phyloP scores from a whole-genome alignment of 2,329 filamentous ascomycete species.

The Phialemoniopsis sp. region DNA sequence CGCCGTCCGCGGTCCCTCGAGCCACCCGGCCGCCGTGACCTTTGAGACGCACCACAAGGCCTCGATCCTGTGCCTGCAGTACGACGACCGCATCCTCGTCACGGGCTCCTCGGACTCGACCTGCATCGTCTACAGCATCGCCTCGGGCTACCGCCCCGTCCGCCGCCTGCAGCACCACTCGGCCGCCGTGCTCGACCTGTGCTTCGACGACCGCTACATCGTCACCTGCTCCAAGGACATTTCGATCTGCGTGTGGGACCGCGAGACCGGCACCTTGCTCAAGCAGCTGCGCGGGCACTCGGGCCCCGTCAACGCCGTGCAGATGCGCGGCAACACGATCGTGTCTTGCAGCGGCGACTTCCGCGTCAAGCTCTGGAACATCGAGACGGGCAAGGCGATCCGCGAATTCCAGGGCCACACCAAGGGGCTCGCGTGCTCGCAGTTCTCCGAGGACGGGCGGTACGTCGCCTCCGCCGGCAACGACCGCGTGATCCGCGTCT shows the following conservation, averaged over 20 bases:
- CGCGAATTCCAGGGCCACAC: slow-evolving; percentile 89
- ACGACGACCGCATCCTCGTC: slow-evolving; percentile 87
- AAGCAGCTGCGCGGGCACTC: slow-evolving; percentile 80
- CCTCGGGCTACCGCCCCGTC: slow-evolving; percentile 73
- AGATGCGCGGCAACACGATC: slow-evolving; percentile 87
- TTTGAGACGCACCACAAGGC: slow-evolving; percentile 73
- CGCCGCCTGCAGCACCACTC: slow-evolving; percentile 74
- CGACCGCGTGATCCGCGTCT: slow-evolving; percentile 92
- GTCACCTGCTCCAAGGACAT: slow-evolving; percentile 96
- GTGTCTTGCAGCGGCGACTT: slow-evolving; percentile 95
- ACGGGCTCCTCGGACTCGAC: slow-evolving; percentile 91
- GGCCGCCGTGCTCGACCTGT: slow-evolving; percentile 88
- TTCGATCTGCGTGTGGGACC: slow-evolving; percentile 92
- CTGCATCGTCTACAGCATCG: slow-evolving; percentile 87
- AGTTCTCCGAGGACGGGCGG: slow-evolving; percentile 92
- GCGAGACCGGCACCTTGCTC: slow-evolving; percentile 68
- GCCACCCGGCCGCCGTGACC: slow-evolving; percentile 49
- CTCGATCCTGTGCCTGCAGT: slow-evolving; percentile 92
- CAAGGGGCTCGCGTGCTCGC: slow-evolving; percentile 90
- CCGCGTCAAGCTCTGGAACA: slow-evolving; percentile 91
- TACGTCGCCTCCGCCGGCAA: slow-evolving; percentile 93
- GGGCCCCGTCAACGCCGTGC: slow-evolving; percentile 93
- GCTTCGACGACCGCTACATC: slow-evolving; percentile 87
- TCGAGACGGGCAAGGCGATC: slow-evolving; percentile 81
- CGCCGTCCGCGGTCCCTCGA: slow-evolving; percentile 31